phyloP scores from a whole-genome alignment of 164 flowering plant genomes.

The Saururus chinensis region DNA sequence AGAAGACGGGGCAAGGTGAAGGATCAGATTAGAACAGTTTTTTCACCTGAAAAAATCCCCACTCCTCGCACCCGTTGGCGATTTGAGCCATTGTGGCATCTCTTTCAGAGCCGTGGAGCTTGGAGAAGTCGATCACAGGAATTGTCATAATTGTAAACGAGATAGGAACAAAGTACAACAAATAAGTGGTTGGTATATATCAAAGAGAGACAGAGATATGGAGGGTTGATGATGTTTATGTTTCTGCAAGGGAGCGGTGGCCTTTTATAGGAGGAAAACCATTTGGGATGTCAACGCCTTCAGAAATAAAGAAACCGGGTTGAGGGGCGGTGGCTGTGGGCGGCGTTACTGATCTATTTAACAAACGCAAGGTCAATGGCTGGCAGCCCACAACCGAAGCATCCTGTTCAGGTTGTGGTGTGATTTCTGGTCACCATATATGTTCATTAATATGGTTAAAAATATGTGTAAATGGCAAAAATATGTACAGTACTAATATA shows the following conservation, averaged over 20 bases:
- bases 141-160: constrained; percentile 36
- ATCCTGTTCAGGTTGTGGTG: no score
- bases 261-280: constrained; percentile 2
- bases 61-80: constrained; percentile 61
- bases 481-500: no score
- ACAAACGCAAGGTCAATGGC: no score
- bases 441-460: no score
- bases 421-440: no score
- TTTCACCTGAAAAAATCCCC: constrained; percentile 88
- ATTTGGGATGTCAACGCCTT: constrained; percentile 1
- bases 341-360: no score
- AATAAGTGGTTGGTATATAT: neutral
- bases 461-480: no score
- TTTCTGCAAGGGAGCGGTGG: neutral
- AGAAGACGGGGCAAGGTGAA: neutral
- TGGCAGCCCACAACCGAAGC: no score
- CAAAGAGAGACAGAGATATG: neutral
- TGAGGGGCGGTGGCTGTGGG: neutral
- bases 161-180: neutral
- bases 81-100: constrained; percentile 48
- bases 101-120: constrained; percentile 61
- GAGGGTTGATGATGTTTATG: neutral
- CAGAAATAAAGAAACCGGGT: neutral
- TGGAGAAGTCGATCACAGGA: constrained; percentile 88
- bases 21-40: no score